phyloP scores from a whole-genome alignment of 148 eudicot genomes.

The Spergularia bocconei region DNA sequence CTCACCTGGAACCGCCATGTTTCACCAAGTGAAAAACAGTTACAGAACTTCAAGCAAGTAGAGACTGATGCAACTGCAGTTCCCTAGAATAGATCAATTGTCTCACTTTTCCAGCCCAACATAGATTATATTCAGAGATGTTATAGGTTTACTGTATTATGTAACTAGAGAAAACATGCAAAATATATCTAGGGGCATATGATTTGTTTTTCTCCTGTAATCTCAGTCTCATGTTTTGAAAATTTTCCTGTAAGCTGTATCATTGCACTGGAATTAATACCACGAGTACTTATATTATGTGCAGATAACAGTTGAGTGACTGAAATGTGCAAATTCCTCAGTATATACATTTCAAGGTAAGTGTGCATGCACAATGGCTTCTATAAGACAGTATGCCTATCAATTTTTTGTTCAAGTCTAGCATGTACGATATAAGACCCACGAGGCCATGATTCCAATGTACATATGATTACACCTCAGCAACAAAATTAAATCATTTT shows the following conservation, averaged over 20 bases:
- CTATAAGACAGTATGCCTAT: not conserved
- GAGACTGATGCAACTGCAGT: conserved; percentile 14
- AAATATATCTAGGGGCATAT: not conserved
- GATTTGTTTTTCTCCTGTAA: conserved; percentile 7
- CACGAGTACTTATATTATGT: not conserved
- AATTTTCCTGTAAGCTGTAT: not conserved
- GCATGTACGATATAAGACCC: not conserved
- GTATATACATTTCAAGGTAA: conserved; percentile 6
- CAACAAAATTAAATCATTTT: not conserved
- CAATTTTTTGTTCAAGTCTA: not conserved
- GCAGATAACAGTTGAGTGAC: not conserved
- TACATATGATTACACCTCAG: conserved; percentile 10
- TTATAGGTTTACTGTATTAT: conserved; percentile 4
- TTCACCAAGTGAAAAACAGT: not conserved
- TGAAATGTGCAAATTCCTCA: not conserved
- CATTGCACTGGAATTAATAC: not conserved
- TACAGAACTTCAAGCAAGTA: not conserved
- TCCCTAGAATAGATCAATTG: not conserved
- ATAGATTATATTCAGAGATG: conserved; percentile 14
- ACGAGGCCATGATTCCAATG: not conserved
- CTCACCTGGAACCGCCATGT: not conserved
- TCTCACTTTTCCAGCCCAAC: conserved; percentile 5
- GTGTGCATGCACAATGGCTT: conserved; percentile 7
- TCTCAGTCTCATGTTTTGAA: conserved; percentile 15
- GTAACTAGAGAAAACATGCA: conserved; percentile 15